Percentiles rank a stretch among this genome's conserved stretches.
phyloP scores from a whole-genome alignment of 2,329 filamentous ascomycete genomes.

The Colletotrichum truncatum region DNA sequence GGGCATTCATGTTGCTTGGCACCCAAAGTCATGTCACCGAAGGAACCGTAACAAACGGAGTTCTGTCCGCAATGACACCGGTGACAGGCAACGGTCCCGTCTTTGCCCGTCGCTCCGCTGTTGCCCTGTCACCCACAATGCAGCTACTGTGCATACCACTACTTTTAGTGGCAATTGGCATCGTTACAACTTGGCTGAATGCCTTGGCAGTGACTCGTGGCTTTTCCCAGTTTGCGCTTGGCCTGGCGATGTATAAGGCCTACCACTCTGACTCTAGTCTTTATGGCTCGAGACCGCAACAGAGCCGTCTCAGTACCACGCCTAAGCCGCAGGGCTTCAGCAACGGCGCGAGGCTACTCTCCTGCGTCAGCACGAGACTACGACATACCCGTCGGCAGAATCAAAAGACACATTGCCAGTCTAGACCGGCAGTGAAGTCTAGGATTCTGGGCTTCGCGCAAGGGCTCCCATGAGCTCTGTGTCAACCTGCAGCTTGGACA shows the following conservation, averaged over 20 bases:
- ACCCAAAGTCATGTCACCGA: background rate
- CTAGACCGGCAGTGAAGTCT: background rate
- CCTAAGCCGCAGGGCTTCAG: slow-evolving; percentile 19
- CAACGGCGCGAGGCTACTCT: slow-evolving; percentile 23
- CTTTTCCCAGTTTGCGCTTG: slow-evolving; percentile 7
- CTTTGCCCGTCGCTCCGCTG: background rate
- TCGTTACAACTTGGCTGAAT: background rate
- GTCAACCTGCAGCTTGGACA: slow-evolving; percentile 5
- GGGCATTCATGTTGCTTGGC: background rate
- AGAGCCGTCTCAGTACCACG: slow-evolving; percentile 26
- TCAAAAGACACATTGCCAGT: background rate
- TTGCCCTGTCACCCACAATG: background rate
- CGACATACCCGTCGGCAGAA: slow-evolving; percentile 18
- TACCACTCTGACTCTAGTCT: slow-evolving; percentile 5
- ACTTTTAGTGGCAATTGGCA: background rate
- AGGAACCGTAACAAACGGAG: background rate
- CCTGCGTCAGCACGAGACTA: slow-evolving; percentile 25
- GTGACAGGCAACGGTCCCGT: background rate
- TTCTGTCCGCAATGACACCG: background rate
- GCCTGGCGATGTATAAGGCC: slow-evolving; percentile 2
- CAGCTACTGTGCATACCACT: background rate
- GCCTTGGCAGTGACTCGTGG: background rate
- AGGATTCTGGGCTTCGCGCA: slow-evolving; percentile 14
- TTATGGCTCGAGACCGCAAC: slow-evolving; percentile 26
- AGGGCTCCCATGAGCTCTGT: slow-evolving; percentile 10